These are phyloP conservation scores for Trichoderma atroviride DNA, from an alignment of 2,329 filamentous ascomycete genomes.

Conservation along the genomic window DNA sequence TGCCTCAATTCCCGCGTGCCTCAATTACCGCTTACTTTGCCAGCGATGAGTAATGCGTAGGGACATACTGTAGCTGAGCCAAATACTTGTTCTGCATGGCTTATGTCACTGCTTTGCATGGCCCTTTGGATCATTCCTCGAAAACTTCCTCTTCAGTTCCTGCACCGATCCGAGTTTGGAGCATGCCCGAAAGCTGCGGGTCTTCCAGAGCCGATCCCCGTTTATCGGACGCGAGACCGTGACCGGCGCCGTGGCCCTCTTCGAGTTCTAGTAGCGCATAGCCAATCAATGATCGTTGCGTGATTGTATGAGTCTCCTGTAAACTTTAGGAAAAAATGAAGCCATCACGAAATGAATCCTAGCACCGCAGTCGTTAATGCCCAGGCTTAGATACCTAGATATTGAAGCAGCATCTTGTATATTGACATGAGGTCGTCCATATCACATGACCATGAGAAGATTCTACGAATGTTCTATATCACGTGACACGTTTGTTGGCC, in stretches of 20 bases:
- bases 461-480: neutral
- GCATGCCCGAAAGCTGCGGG: neutral
- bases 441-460: neutral
- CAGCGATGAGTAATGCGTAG: neutral
- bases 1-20: neutral
- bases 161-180: conserved; percentile 1
- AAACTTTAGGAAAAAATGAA: neutral
- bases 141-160: neutral
- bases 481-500: neutral
- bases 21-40: neutral
- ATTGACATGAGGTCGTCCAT: neutral
- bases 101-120: neutral
- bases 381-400: neutral
- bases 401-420: neutral
- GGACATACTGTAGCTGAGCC: neutral
- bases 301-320: neutral
- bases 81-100: neutral
- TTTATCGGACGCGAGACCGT: neutral
- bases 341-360: neutral
- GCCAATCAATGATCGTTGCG: neutral
- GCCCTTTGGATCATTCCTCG: neutral
- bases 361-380: neutral
- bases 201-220: conserved; percentile 8
- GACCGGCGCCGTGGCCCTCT: conserved; percentile 5
- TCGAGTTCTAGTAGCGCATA: neutral